Conservation (phyloP, 2,329 filamentous ascomycete species). For the Proliferodiscus dingleyae region DNA sequence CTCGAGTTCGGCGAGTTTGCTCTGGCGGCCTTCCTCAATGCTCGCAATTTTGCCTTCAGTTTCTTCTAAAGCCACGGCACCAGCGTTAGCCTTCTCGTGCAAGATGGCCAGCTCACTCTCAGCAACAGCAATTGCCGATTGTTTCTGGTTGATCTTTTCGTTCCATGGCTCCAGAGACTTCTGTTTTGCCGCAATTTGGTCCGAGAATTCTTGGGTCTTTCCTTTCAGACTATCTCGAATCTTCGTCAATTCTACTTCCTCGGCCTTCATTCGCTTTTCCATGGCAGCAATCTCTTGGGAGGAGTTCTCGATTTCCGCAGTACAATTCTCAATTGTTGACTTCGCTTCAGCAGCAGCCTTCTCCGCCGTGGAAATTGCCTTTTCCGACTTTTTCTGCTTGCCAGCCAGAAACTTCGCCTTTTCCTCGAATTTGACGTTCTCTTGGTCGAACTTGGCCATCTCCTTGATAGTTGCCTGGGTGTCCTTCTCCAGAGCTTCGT, state of each 20-base stretch:
- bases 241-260: slow-evolving; percentile 75
- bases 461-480: slow-evolving; percentile 78
- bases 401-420: slow-evolving; percentile 89
- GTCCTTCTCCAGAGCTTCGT: slow-evolving; percentile 75
- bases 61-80: slow-evolving; percentile 78
- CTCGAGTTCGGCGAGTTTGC: slow-evolving; percentile 71
- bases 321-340: slow-evolving; percentile 72
- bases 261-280: slow-evolving; percentile 68
- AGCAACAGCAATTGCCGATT: slow-evolving; percentile 88
- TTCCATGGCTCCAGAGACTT: slow-evolving; percentile 95
- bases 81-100: slow-evolving; percentile 81
- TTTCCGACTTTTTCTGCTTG: slow-evolving; percentile 94
- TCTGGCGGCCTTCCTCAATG: slow-evolving; percentile 65
- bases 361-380: slow-evolving; percentile 73
- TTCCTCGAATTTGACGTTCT: slow-evolving; percentile 94
- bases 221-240: slow-evolving; percentile 87
- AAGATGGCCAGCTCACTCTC: slow-evolving; percentile 93
- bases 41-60: slow-evolving; percentile 71
- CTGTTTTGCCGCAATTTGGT: slow-evolving; percentile 87
- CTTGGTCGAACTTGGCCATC: slow-evolving; percentile 89
- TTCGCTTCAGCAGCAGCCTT: slow-evolving; percentile 69
- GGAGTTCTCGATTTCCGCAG: slow-evolving; percentile 72
- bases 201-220: slow-evolving; percentile 91
- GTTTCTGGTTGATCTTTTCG: slow-evolving; percentile 93
- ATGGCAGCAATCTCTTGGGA: slow-evolving; percentile 69